A percentile compares a stretch with the other conserved stretches of the same genome.
phyloP scores from a whole-genome alignment of 2,329 filamentous ascomycete species.

The Cercospora sesami region DNA sequence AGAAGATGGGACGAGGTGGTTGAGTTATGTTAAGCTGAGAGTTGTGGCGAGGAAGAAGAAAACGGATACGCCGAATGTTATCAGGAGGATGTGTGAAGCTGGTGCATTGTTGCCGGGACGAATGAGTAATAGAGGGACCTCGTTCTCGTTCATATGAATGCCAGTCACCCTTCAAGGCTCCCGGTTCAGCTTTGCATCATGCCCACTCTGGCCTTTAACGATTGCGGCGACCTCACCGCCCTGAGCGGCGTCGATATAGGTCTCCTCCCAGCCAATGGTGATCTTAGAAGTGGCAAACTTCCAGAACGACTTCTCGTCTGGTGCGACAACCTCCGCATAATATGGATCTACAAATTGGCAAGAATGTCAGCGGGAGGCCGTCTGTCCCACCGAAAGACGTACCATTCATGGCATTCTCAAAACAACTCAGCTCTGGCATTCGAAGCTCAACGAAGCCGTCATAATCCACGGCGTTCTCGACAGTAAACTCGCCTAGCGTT shows the following conservation, averaged over 20 bases:
- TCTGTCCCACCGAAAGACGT: background rate
- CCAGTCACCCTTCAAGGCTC: background rate
- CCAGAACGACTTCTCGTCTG: slow-evolving; percentile 23
- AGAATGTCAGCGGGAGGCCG: background rate
- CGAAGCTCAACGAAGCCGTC: slow-evolving; percentile 21
- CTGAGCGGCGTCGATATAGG: slow-evolving; percentile 5
- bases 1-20: slow-evolving; percentile 55
- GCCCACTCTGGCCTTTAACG: slow-evolving; percentile 8
- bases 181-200: slow-evolving; percentile 3
- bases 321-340: slow-evolving; percentile 21
- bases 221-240: background rate
- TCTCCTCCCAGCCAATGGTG: slow-evolving; percentile 24
- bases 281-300: slow-evolving; percentile 18
- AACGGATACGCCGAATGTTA: background rate
- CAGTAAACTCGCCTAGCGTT: slow-evolving; percentile 13
- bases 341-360: slow-evolving; percentile 15
- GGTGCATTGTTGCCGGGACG: slow-evolving; percentile 6
- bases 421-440: slow-evolving; percentile 21
- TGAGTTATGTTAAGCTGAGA: slow-evolving; percentile 50
- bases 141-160: slow-evolving; percentile 4
- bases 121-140: slow-evolving; percentile 9
- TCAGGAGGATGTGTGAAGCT: slow-evolving; percentile 7
- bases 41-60: slow-evolving; percentile 41
- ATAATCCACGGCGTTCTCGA: slow-evolving; percentile 16
- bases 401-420: slow-evolving; percentile 20